Evolutionary conservation across 192 early-diverging fungal genomes (phyloP).

Genomic region (Coemansia guatemalensis): DNA sequence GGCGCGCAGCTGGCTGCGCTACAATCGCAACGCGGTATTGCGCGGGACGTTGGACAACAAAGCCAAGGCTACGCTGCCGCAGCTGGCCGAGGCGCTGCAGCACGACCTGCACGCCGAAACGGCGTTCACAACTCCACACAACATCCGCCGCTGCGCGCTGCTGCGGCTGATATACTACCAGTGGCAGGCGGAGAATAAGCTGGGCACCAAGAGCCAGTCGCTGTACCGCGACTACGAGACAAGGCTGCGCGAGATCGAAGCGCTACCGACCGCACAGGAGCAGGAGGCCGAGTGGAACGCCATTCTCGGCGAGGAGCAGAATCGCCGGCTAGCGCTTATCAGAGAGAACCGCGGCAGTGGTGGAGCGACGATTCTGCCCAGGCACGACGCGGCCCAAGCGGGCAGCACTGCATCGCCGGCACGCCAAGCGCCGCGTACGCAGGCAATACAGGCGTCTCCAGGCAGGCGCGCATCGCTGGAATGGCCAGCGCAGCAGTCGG

Average conservation of each 20-base stretch:
- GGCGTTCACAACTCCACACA: slow-evolving; percentile 29
- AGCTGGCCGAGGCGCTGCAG: slow-evolving; percentile 51
- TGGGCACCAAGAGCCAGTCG: slow-evolving; percentile 51
- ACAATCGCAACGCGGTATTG: slow-evolving; percentile 50
- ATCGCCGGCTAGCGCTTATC: slow-evolving; percentile 29
- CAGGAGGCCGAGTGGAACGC: slow-evolving; percentile 39
- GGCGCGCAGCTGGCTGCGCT: slow-evolving; percentile 54
- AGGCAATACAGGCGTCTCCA: background rate
- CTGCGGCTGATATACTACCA: slow-evolving; percentile 42
- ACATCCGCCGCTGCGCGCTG: slow-evolving; percentile 38
- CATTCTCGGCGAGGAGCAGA: slow-evolving; percentile 35
- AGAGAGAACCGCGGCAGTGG: slow-evolving; percentile 29
- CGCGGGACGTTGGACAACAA: slow-evolving; percentile 46
- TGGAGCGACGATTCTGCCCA: slow-evolving; percentile 13
- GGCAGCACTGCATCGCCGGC: background rate
- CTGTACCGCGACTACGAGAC: slow-evolving; percentile 51
- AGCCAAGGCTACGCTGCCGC: slow-evolving; percentile 18
- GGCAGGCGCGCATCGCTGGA: background rate
- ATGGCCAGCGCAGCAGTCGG: slow-evolving; percentile 1
- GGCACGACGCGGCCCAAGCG: slow-evolving; percentile 14
- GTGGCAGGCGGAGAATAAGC: slow-evolving; percentile 45
- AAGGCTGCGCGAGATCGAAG: slow-evolving; percentile 42
- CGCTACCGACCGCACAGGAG: slow-evolving; percentile 26
- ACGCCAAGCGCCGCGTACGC: slow-evolving; percentile 10
- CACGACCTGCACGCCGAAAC: slow-evolving; percentile 40